phyloP scores from a whole-genome alignment of 1,284 basidiomycete genomes.

The Mycena sp. region DNA sequence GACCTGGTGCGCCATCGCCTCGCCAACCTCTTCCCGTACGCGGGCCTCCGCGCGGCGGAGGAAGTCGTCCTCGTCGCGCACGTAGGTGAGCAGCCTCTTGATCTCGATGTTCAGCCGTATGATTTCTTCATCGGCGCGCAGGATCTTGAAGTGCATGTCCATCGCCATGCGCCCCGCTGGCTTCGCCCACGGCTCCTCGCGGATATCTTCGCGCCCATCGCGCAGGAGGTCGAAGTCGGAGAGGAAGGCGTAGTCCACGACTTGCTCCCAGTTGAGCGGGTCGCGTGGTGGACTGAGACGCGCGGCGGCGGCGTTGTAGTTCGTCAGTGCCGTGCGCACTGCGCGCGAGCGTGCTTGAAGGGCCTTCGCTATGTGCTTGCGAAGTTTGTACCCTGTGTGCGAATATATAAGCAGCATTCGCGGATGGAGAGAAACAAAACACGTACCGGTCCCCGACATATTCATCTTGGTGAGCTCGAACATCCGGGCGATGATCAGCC shows the following conservation, averaged over 20 bases:
- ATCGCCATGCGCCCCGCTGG: background rate
- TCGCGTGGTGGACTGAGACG: background rate
- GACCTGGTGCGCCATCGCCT: too few species aligned
- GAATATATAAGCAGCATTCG: background rate
- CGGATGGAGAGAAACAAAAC: background rate
- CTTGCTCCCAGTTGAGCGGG: conserved; percentile 4
- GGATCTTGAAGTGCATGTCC: background rate
- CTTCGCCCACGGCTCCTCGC: background rate
- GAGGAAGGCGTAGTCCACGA: conserved; percentile 10
- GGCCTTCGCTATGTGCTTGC: conserved; percentile 16
- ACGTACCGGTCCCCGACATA: conserved; percentile 29
- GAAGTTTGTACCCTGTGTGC: conserved; percentile 12
- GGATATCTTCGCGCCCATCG: too few species aligned
- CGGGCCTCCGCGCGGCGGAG: too few species aligned
- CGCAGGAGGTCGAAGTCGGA: conserved; percentile 20
- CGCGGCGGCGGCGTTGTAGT: conserved; percentile 12
- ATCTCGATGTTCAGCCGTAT: too few species aligned
- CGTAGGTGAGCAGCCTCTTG: too few species aligned
- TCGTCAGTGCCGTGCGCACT: background rate
- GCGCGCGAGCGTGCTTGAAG: conserved; percentile 18
- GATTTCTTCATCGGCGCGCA: background rate
- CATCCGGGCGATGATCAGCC: conserved; percentile 34
- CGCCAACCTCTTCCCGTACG: too few species aligned
- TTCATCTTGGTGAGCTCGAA: too few species aligned
- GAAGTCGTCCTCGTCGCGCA: too few species aligned